These are phyloP conservation scores for Eutypella sp. DNA, from an alignment of 2,329 filamentous ascomycete genomes.

Conservation along the genomic window DNA sequence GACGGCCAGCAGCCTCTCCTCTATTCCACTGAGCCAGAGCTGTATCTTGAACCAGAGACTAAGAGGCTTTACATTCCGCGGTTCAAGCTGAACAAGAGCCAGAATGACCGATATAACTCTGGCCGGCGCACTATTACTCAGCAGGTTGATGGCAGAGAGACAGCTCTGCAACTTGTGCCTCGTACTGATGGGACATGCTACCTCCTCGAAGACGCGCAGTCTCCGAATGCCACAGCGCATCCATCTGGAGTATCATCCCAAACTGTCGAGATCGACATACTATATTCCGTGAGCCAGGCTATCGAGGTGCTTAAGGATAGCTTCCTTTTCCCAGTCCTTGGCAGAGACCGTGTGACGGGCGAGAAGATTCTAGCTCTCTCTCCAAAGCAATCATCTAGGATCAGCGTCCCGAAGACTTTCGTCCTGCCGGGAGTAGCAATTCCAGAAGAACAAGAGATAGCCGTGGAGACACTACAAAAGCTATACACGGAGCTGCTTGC, in stretches of 20 bases:
- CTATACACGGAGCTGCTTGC: background rate
- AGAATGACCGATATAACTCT: constrained; percentile 7
- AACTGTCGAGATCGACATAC: constrained; percentile 2
- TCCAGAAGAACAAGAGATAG: background rate
- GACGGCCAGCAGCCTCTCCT: too few species aligned
- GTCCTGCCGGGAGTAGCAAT: background rate
- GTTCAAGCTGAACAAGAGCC: constrained; percentile 6
- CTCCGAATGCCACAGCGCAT: background rate
- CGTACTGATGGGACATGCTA: background rate
- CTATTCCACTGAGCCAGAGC: constrained; percentile 6
- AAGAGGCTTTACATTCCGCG: constrained; percentile 2
- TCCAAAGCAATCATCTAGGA: too few species aligned
- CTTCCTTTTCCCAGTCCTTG: too few species aligned
- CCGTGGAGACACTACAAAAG: background rate
- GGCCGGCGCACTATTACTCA: constrained; percentile 2
- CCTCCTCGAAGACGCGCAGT: constrained; percentile 1
- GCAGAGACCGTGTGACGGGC: too few species aligned
- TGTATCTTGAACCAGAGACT: constrained; percentile 3
- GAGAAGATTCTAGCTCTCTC: too few species aligned
- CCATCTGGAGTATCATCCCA: too few species aligned
- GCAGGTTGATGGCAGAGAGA: background rate
- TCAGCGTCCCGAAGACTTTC: background rate
- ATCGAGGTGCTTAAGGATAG: too few species aligned
- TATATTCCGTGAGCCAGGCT: too few species aligned
- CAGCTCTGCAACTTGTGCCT: background rate